Conservation (phyloP, 2,329 filamentous ascomycete species). For the Dactylellina parvicollis region DNA sequence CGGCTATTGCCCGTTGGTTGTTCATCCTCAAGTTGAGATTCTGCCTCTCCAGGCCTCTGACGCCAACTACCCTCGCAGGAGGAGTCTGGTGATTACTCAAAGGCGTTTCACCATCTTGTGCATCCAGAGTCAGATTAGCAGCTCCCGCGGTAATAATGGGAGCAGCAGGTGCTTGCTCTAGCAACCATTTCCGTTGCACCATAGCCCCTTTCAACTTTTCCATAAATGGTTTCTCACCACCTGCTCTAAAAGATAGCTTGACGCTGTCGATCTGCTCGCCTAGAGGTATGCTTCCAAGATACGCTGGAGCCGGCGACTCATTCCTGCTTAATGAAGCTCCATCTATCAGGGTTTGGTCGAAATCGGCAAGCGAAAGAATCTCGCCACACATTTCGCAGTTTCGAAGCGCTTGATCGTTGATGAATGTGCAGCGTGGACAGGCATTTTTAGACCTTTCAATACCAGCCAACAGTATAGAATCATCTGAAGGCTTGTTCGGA, state of each 20-base stretch:
- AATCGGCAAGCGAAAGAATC: conserved; percentile 63
- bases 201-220: conserved; percentile 88
- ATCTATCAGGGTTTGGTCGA: conserved; percentile 22
- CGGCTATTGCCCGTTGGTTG: conserved; percentile 91
- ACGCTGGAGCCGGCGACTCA: conserved; percentile 48
- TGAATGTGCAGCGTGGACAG: conserved; percentile 91
- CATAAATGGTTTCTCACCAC: conserved; percentile 88
- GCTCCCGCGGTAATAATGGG: conserved; percentile 65
- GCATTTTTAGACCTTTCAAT: conserved; percentile 55
- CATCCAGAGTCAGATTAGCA: conserved; percentile 53
- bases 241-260: conserved; percentile 89
- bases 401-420: conserved; percentile 86
- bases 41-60: conserved; percentile 88
- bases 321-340: conserved; percentile 14
- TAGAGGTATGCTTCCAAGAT: conserved; percentile 41
- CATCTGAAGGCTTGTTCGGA: conserved; percentile 11
- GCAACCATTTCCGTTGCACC: conserved; percentile 93
- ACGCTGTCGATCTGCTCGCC: conserved; percentile 75
- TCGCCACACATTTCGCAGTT: conserved; percentile 84
- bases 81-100: background rate
- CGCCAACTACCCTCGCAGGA: conserved; percentile 75
- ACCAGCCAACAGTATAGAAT: conserved; percentile 55
- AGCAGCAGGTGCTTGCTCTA: conserved; percentile 87
- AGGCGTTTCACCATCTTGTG: conserved; percentile 57
- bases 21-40: conserved; percentile 86